phyloP scores from a whole-genome alignment of 1,284 basidiomycete genomes.

The Moesziomyces antarcticus region DNA sequence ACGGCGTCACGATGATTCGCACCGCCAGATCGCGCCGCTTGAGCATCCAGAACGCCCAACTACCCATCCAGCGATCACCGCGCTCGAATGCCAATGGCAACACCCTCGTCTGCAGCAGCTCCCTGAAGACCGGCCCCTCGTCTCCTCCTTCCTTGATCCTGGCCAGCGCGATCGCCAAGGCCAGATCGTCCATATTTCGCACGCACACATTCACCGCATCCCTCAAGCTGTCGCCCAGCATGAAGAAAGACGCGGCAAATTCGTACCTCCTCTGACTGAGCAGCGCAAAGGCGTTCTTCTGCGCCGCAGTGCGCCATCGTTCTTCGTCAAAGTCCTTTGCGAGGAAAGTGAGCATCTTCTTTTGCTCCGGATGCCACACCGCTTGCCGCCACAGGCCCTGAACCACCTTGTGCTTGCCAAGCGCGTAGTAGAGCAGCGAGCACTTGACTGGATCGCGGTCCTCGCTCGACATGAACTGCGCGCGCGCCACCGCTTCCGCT shows the following conservation, averaged over 20 bases:
- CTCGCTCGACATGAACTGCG: constrained; percentile 80
- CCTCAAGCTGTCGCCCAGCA: constrained; percentile 86
- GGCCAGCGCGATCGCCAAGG: constrained; percentile 86
- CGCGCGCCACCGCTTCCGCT: constrained; percentile 89
- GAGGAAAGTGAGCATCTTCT: constrained; percentile 90
- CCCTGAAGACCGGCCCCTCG: constrained; percentile 80
- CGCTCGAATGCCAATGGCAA: constrained; percentile 84
- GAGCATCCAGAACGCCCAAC: constrained; percentile 94
- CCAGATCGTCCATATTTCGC: constrained; percentile 86
- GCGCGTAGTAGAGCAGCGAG: constrained; percentile 92
- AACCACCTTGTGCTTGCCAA: constrained; percentile 90
- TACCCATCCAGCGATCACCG: constrained; percentile 94
- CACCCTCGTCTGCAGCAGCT: constrained; percentile 79
- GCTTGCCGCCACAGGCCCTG: constrained; percentile 96
- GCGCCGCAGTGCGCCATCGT: constrained; percentile 90
- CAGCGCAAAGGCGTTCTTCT: constrained; percentile 96
- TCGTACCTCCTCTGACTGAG: constrained; percentile 72
- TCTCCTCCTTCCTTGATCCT: constrained; percentile 81
- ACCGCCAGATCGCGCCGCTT: constrained; percentile 86
- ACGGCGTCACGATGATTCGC: constrained; percentile 75
- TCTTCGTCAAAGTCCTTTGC: constrained; percentile 86
- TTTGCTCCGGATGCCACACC: constrained; percentile 89
- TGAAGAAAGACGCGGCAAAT: constrained; percentile 94
- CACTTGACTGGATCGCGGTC: constrained; percentile 84
- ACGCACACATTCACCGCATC: constrained; percentile 93